Base-by-base conservation (phyloP, 2,329 filamentous ascomycete species). In the Xenosphaeropsis pyriputrescens region DNA sequence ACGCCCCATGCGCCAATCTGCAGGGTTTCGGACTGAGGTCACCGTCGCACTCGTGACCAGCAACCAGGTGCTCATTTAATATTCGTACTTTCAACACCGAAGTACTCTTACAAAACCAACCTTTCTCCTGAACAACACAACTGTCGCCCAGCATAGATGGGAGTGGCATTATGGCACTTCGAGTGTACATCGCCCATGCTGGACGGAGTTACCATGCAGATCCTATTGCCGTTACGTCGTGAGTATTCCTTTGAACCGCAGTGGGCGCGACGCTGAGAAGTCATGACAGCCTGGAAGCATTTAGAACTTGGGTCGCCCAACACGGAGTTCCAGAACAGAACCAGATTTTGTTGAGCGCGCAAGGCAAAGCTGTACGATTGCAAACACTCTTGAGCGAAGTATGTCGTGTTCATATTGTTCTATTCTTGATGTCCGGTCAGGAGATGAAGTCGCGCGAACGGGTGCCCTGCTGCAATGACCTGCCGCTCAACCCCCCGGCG, bases 111-210 rank as follows among this genome's bases (percentile, higher is more conserved):
- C 22, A 26, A 26, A 26, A 5, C 8, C 8, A 26, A 5, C 8
- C 22, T 26, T 9, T 9, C 22, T 9, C 8, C 12, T 26, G 22
- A 9, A 26, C 22, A 26, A 26, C 22, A 26, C 22, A 26, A 26
- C 22, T 5, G 22, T 26, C 22, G 22, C 22, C 22, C 22, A 26
- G 22, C 22, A 26, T 26, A 26, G 22, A 26, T 26, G 22, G 22
- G 22, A 26, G 22, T 26, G 22, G 22, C 22, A 26, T 6, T 62
- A 93, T 93, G 85, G 82, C 84, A 66, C 75, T 89, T 58, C 77
- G 85, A 65, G 79, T 94, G 62, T 84, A 85, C 67, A 79, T 94
- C 57, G 86, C 85, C 70, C 88, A 93, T 65, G 86, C 83, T 61
- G 89, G 89, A 67, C 79, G 85, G 68, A 79, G 80, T 63, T 71